Evolutionary conservation across 345 rosid species (phyloP).

Genomic region (Melaleuca quinquenervia): DNA sequence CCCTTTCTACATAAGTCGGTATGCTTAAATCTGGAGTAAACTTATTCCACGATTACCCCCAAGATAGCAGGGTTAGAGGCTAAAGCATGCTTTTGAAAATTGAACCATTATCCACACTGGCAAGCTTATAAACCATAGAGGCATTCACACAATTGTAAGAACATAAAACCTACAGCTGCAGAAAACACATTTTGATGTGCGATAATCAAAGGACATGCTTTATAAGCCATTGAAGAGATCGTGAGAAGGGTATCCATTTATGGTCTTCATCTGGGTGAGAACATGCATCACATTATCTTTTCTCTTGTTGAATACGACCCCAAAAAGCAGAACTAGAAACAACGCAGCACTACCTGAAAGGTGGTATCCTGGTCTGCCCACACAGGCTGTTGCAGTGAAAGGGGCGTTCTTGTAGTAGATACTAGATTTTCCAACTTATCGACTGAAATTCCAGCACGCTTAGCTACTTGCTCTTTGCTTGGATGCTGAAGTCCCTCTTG

Average conservation of each 20-base stretch:
- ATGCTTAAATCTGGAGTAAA: not conserved
- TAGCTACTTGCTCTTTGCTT: slow-evolving; percentile 51
- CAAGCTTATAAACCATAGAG: not conserved
- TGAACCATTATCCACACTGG: not conserved
- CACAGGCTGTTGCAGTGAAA: slow-evolving; percentile 62
- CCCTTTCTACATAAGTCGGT: not conserved
- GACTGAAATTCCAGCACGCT: slow-evolving; percentile 56
- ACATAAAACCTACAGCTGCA: not conserved
- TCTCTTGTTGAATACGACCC: not conserved
- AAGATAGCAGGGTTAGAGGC: not conserved
- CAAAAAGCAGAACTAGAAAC: not conserved
- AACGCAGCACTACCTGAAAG: slow-evolving; percentile 40
- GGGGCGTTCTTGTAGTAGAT: slow-evolving; percentile 41
- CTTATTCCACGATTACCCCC: not conserved
- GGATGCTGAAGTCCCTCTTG: slow-evolving; percentile 52
- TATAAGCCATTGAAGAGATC: not conserved
- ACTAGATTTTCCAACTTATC: slow-evolving; percentile 46
- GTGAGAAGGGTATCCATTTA: not conserved
- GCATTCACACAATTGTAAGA: not conserved
- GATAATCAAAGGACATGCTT: not conserved
- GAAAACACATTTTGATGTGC: not conserved
- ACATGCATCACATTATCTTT: not conserved
- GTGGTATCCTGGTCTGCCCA: slow-evolving; percentile 74
- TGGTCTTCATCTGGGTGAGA: not conserved
- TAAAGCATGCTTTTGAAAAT: not conserved